phyloP scores from a whole-genome alignment of 495 filamentous ascomycete genomes.

The Patellaria atrata region DNA sequence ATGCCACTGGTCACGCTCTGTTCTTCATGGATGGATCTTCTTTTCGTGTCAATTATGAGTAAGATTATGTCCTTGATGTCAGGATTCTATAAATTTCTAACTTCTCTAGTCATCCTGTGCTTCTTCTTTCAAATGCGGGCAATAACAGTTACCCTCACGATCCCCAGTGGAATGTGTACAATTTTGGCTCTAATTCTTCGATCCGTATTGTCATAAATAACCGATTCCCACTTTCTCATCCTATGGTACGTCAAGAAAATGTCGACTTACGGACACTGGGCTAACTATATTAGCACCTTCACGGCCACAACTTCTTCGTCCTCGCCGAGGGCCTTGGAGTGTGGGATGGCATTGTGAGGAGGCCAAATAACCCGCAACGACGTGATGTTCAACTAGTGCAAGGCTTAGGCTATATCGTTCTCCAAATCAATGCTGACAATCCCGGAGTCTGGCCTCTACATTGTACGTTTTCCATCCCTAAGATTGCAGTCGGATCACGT shows the following conservation, averaged over 20 bases:
- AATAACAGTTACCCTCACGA: slow-evolving; percentile 4
- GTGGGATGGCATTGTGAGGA: slow-evolving; percentile 13
- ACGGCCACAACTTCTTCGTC: slow-evolving; percentile 14
- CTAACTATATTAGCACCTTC: slow-evolving; percentile 10
- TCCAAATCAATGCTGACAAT: slow-evolving; percentile 11
- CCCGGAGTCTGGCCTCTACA: slow-evolving; percentile 18
- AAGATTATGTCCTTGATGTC: too few species aligned
- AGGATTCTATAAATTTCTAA: slow-evolving; percentile 21
- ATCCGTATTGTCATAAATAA: slow-evolving; percentile 24
- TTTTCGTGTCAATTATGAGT: slow-evolving; percentile 26
- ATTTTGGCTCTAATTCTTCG: slow-evolving; percentile 21
- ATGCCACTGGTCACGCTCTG: slow-evolving; percentile 10
- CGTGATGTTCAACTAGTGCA: slow-evolving; percentile 9
- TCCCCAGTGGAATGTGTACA: slow-evolving; percentile 19
- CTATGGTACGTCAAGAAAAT: slow-evolving; percentile 13
- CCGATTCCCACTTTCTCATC: slow-evolving; percentile 10
- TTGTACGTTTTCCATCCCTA: too few species aligned
- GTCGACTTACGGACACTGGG: background rate
- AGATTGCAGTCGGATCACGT: too few species aligned
- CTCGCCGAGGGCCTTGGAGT: slow-evolving; percentile 6
- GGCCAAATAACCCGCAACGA: slow-evolving; percentile 8
- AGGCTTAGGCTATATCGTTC: slow-evolving; percentile 9
- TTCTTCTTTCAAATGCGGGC: background rate
- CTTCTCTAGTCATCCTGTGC: slow-evolving; percentile 10
- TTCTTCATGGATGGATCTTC: slow-evolving; percentile 12